These are phyloP conservation scores for Metschnikowia colocasiae DNA, from an alignment of 805 yeast species.

Conservation along the genomic window DNA sequence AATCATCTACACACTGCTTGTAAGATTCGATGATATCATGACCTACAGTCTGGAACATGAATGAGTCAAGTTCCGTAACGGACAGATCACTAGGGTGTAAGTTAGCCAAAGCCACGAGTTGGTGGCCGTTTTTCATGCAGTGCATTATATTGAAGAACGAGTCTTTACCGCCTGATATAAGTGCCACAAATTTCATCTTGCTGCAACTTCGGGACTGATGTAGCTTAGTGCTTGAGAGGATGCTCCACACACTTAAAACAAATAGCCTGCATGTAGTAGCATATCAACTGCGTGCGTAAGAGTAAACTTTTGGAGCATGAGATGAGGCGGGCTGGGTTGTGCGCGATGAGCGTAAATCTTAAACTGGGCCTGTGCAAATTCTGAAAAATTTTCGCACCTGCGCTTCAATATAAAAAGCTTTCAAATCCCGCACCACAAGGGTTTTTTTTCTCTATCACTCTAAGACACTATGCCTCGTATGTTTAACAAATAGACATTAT, in stretches of 20 bases:
- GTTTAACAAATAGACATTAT: conserved; percentile 27
- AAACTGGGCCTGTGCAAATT: conserved; percentile 1
- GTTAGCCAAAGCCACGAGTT: conserved; percentile 80
- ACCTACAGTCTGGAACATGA: conserved; percentile 98
- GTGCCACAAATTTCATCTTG: conserved; percentile 83
- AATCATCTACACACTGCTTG: conserved; percentile 56
- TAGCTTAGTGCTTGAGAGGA: not conserved
- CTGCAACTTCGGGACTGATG: not conserved
- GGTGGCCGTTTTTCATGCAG: conserved; percentile 82
- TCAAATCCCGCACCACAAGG: not conserved
- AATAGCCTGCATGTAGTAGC: not conserved
- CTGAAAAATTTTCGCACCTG: conserved; percentile 11
- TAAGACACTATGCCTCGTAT: conserved; percentile 61
- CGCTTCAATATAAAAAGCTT: conserved; percentile 5
- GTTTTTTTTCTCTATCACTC: conserved; percentile 5
- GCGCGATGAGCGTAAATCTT: conserved; percentile 3
- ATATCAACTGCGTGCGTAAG: not conserved
- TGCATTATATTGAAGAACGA: conserved; percentile 87
- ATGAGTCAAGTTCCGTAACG: conserved; percentile 74
- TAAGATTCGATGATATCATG: conserved; percentile 69
- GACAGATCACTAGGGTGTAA: conserved; percentile 55
- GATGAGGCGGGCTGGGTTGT: conserved; percentile 1
- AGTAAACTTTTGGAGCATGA: not conserved
- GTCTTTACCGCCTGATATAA: conserved; percentile 95
- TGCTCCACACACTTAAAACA: not conserved